phyloP scores from a whole-genome alignment of 1,284 basidiomycete genomes.

The Naganishia sp. region DNA sequence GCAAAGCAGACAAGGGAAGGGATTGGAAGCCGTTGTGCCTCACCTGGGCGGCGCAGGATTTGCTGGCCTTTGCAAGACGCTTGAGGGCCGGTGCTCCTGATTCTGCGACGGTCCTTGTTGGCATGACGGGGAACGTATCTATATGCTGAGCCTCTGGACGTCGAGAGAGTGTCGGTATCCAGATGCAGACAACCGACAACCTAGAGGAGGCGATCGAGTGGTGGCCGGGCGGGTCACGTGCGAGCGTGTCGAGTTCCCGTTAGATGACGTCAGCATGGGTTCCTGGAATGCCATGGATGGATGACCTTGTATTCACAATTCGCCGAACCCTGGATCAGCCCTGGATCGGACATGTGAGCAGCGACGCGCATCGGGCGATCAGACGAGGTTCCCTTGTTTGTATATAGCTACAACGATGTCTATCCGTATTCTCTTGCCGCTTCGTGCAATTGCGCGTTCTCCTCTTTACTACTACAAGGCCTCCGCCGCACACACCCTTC shows the following conservation, averaged over 20 bases:
- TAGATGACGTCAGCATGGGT: neutral
- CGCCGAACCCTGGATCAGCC: too few relatives aligned
- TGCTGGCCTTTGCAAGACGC: constrained; percentile 47
- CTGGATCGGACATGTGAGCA: too few relatives aligned
- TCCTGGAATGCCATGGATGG: neutral
- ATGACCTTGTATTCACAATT: too few relatives aligned
- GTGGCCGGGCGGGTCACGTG: too few relatives aligned
- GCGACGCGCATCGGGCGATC: too few relatives aligned
- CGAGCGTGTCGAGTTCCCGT: too few relatives aligned
- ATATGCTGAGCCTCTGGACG: too few relatives aligned
- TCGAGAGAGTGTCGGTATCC: too few relatives aligned
- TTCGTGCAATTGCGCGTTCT: neutral
- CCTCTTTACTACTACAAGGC: neutral
- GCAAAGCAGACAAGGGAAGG: neutral
- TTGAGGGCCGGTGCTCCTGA: constrained; percentile 40
- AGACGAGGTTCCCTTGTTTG: neutral
- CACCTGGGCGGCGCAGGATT: constrained; percentile 49
- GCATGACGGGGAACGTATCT: neutral
- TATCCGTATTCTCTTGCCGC: too few relatives aligned
- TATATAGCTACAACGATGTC: too few relatives aligned
- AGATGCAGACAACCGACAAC: neutral
- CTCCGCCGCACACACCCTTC: neutral
- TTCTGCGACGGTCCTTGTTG: constrained; percentile 18
- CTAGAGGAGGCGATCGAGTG: too few relatives aligned
- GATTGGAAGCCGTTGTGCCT: constrained; percentile 7